A percentile compares a stretch with the other conserved stretches of the same genome.
Evolutionary conservation across 768 basidiomycete genomes (phyloP).

Genomic region (Psilocybe cubensis): DNA sequence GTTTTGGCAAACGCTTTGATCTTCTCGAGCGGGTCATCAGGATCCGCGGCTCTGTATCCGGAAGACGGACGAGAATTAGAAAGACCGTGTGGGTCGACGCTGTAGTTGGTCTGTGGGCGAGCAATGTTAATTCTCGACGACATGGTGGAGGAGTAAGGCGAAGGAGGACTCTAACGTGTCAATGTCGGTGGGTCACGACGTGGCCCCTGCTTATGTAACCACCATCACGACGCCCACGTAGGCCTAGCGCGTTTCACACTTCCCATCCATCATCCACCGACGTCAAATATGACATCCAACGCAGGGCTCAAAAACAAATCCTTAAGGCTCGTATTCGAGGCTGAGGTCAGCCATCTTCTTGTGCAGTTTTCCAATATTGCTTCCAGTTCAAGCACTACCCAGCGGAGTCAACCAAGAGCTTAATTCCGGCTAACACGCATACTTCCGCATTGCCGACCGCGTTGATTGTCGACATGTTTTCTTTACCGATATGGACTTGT

Average conservation of each 20-base stretch:
- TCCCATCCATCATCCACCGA: background rate
- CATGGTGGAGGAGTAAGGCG: slow-evolving; percentile 52
- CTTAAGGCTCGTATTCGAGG: background rate
- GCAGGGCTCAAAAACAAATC: too few species aligned
- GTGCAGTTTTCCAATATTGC: too few species aligned
- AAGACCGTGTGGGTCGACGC: slow-evolving; percentile 78
- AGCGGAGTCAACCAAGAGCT: too few species aligned
- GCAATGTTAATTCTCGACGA: slow-evolving; percentile 83
- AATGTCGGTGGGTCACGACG: slow-evolving; percentile 47
- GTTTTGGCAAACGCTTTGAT: slow-evolving; percentile 69
- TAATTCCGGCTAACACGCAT: too few species aligned
- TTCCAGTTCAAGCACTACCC: too few species aligned
- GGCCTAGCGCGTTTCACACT: slow-evolving; percentile 2
- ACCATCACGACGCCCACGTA: slow-evolving; percentile 8
- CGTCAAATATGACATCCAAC: background rate
- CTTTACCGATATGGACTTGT: too few species aligned
- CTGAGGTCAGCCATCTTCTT: background rate
- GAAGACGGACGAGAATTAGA: slow-evolving; percentile 70
- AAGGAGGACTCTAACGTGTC: slow-evolving; percentile 41
- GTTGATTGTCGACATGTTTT: too few species aligned
- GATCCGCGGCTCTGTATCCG: slow-evolving; percentile 80
- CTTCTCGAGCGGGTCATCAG: slow-evolving; percentile 83
- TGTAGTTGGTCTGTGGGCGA: slow-evolving; percentile 64
- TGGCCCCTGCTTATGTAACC: slow-evolving; percentile 46
- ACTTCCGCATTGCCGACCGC: too few species aligned